Base-by-base conservation (phyloP, 495 filamentous ascomycete genomes). In the Talaromyces stipitatus region DNA sequence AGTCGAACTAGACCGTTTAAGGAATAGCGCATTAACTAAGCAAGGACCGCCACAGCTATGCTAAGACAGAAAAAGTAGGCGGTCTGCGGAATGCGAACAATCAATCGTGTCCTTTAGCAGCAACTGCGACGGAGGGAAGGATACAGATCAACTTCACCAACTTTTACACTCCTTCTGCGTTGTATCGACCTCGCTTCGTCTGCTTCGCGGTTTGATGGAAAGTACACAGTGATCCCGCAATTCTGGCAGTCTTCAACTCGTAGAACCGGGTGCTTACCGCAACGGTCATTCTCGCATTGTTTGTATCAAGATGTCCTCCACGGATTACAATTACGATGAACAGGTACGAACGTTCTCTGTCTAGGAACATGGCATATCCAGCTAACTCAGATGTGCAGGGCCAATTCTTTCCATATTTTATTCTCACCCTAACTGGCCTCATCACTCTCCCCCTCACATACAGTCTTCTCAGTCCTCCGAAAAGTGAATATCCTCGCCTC, bases 321-420 rank as follows among this genome's bases (percentile, higher is more conserved):
- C 90, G 62, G 94, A 97, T 71, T 98, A 98, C 79, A 92, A 86
- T 63, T 98, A 98, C 74, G 94, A 98, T 82, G 90, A 96, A 66
- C 81, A 91, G 85, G 87, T 88, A 62, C 41, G 74, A 38, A 32
- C 59, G 32, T 29, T 16, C 33, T 7, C 29, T 10, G 5, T 33
- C 9, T 32, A 11, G 27, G 18, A 2, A 30, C 2, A 7, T 43
- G 11, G 29, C 2, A 9, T 10, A 14, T 3, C 7, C 16, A 24
- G 45, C 60, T 60, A 28, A 62, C 51, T 33, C 50, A 2, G 14
- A 50, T 41, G 27, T 55, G 22, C 61, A 97, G 85, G 92, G 92
- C 45, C 87, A 96, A 85, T 96, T 96, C 79, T 98, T 96, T 81
- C 94, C 94, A 64, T 97, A 91, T 81, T 98, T 97, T 79, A 83